A percentile compares a stretch with the other conserved stretches of the same genome.
Conservation (phyloP, 352 stramenopile species). For the Globisporangium ultimum region DNA sequence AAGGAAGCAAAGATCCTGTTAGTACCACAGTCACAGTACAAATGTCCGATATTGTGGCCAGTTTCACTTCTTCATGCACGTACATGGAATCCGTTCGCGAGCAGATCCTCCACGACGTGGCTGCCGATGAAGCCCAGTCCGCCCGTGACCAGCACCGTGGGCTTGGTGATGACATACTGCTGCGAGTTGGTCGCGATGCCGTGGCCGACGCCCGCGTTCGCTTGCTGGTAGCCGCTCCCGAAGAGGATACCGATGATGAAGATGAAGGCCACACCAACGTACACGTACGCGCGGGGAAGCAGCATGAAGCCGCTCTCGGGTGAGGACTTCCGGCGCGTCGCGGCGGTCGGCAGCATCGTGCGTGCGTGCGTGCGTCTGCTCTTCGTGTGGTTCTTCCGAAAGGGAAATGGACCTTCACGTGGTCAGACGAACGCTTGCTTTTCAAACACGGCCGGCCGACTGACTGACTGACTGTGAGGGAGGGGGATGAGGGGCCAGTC, state of each 20-base stretch:
- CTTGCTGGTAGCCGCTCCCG: conserved; percentile 58
- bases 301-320: conserved; percentile 70
- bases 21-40: background rate
- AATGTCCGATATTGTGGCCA: too few relatives aligned
- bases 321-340: conserved; percentile 18
- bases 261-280: conserved; percentile 55
- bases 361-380: background rate
- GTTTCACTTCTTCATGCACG: conserved; percentile 1
- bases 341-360: conserved; percentile 25
- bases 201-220: conserved; percentile 16
- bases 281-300: conserved; percentile 67
- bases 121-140: conserved; percentile 84
- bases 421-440: background rate
- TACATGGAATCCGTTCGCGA: conserved; percentile 75
- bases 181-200: conserved; percentile 18
- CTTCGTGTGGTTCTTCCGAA: background rate
- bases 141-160: conserved; percentile 75
- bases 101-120: conserved; percentile 79
- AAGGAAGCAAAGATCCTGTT: too few relatives aligned
- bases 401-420: background rate
- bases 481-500: too few relatives aligned
- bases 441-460: background rate
- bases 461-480: too few relatives aligned
- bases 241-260: conserved; percentile 69
- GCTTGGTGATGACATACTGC: conserved; percentile 30